Percentiles rank a stretch among this genome's conserved stretches.
These are phyloP conservation scores for Tetrapisispora nanseiensis DNA, from an alignment of 805 yeast species.

Conservation along the genomic window DNA sequence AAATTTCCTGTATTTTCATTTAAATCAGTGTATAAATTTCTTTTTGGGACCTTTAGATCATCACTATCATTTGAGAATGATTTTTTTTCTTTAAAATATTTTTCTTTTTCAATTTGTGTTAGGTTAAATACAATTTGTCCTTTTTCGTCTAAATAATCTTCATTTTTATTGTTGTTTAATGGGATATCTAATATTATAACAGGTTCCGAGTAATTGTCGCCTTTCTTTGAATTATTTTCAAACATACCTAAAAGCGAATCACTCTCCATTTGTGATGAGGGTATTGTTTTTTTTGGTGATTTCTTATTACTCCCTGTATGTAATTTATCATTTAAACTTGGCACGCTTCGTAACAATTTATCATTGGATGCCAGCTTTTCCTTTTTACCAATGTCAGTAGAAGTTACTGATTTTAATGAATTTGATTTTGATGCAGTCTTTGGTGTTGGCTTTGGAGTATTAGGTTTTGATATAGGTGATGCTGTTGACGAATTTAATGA, in stretches of 20 bases:
- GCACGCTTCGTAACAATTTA: not conserved
- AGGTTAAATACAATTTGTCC: constrained; percentile 27
- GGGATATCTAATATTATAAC: constrained; percentile 25
- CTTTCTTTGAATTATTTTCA: constrained; percentile 9
- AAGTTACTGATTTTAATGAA: not conserved
- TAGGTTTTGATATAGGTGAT: not conserved
- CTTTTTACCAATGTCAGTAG: too few relatives aligned
- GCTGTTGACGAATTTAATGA: not conserved
- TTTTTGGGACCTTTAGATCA: constrained; percentile 7
- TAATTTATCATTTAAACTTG: not conserved
- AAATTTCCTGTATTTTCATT: constrained; percentile 10
- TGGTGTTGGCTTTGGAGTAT: constrained; percentile 1
- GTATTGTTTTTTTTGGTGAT: constrained; percentile 15
- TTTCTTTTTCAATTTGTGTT: constrained; percentile 7
- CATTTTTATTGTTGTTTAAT: constrained; percentile 16
- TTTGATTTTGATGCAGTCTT: not conserved
- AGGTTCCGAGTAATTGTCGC: constrained; percentile 14
- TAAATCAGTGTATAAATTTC: constrained; percentile 16
- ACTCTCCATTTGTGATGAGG: constrained; percentile 17
- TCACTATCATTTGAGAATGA: not conserved
- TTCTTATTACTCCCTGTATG: constrained; percentile 1
- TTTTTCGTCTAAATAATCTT: constrained; percentile 28
- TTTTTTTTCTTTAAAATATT: not conserved
- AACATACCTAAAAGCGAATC: constrained; percentile 18
- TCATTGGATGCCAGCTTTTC: not conserved